Percentiles rank a stretch among this genome's conserved stretches.
Evolutionary conservation across 371 early-diverging fungal species (phyloP).

Genomic region (Zancudomyces culisetae): DNA sequence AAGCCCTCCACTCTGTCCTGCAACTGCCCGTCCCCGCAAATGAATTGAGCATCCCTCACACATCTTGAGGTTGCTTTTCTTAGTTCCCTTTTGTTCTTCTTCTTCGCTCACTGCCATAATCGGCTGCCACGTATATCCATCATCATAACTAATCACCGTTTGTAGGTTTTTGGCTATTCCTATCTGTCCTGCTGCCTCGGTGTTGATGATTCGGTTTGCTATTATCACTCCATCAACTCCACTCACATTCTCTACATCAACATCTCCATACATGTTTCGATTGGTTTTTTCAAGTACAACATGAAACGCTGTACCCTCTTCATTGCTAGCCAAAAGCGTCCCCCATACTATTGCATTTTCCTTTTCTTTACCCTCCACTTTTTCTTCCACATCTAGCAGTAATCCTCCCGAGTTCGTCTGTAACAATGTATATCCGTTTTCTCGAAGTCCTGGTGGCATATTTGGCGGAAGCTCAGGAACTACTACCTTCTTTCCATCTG

Average conservation of each 20-base stretch:
- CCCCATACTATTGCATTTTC: slow-evolving; percentile 40
- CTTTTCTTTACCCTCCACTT: slow-evolving; percentile 8
- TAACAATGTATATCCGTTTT: slow-evolving; percentile 45
- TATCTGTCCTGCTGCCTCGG: slow-evolving; percentile 31
- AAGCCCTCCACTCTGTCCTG: slow-evolving; percentile 37
- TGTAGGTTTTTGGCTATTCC: slow-evolving; percentile 41
- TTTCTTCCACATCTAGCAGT: slow-evolving; percentile 51
- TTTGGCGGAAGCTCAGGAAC: slow-evolving; percentile 62
- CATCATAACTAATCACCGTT: slow-evolving; percentile 67
- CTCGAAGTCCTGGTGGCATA: slow-evolving; percentile 53
- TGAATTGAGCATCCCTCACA: slow-evolving; percentile 44
- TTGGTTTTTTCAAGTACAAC: slow-evolving; percentile 58
- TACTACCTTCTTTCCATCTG: slow-evolving; percentile 48
- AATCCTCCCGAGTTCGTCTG: slow-evolving; percentile 44
- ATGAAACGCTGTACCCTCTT: slow-evolving; percentile 56
- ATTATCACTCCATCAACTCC: slow-evolving; percentile 69
- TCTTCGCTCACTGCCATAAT: slow-evolving; percentile 37
- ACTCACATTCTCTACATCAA: slow-evolving; percentile 82
- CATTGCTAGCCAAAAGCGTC: slow-evolving; percentile 61
- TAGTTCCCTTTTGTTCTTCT: slow-evolving; percentile 22
- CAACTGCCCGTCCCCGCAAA: slow-evolving; percentile 50
- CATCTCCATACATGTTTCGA: slow-evolving; percentile 42
- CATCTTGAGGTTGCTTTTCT: neutral
- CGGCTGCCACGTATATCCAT: slow-evolving; percentile 48
- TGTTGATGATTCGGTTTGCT: slow-evolving; percentile 68